Base-by-base conservation (phyloP, 1,139 yeast species). In the Nakaseomyces nivariensis region DNA sequence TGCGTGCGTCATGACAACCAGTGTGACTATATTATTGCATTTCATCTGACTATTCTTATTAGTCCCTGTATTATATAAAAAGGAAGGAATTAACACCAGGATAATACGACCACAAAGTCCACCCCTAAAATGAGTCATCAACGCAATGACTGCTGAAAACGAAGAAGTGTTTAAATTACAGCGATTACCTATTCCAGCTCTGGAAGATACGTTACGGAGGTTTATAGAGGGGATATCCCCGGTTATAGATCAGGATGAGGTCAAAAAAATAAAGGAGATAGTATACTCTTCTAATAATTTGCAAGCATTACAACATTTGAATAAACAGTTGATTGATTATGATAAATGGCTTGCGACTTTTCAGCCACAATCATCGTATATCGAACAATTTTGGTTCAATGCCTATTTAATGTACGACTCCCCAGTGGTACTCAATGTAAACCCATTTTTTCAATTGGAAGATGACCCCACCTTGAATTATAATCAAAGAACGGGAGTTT, bases 341-440 rank as follows among this genome's bases (percentile, higher is more conserved):
- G 73, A 88, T 56, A 27, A 41, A 3, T 41, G 76, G 37, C 82
- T 79, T 58, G 72, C 86, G 47, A 76, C 76, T 49, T 43, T 24
- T 27, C 86, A 85, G 61, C 72, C 85, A 7, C 72, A 77, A 51
- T 67, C 85, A 50, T 82, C 90, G n/a, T 87, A 82, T 66, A 87
- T 87, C 56, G 95, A 87, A 66, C 95, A 87, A 64, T 87, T 87
- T 64, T 87, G 96, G 96, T 86, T 80, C 66, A 95, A 87, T 62
- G 79, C 95, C 3, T 87, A 87, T 66, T 73, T 87, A 56, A 84
- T 82, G 66, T 85, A 84, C 64, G 95, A 87, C 67, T 83, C 87
- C 27, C 95, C 88, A 0, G 95, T 87, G 48, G 96, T 87, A 36
- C 74, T 87, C 54, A 87, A 87, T 67, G 74, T 87, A 59, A 87